A percentile compares a stretch with the other conserved stretches of the same genome.
These are phyloP conservation scores for Nothomitra cinnamomea DNA, from an alignment of 2,329 filamentous ascomycete genomes.

Conservation along the genomic window DNA sequence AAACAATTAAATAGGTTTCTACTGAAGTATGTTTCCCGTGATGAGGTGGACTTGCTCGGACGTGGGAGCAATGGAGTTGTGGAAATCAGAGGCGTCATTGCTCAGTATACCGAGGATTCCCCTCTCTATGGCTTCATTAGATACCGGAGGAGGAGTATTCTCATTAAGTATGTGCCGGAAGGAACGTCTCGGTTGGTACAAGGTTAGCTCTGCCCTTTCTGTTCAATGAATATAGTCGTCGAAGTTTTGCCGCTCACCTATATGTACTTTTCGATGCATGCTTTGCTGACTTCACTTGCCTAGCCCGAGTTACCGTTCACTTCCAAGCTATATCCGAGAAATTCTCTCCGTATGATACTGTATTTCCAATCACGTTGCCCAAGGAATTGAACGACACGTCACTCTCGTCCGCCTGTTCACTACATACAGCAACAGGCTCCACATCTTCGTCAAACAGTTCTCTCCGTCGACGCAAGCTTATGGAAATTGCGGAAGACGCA, in stretches of 20 bases:
- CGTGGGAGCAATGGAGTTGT: constrained; percentile 66
- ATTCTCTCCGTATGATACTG: constrained; percentile 75
- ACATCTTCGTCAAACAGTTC: constrained; percentile 74
- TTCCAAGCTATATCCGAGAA: constrained; percentile 45
- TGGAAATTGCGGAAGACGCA: constrained; percentile 88
- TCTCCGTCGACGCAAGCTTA: constrained; percentile 55
- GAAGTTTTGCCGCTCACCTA: neutral
- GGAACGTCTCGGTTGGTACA: constrained; percentile 80
- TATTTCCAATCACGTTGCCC: constrained; percentile 56
- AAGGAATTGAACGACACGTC: constrained; percentile 76
- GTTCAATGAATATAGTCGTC: neutral
- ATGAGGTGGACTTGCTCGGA: constrained; percentile 66
- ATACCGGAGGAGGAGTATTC: constrained; percentile 74
- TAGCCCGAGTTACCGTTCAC: constrained; percentile 66
- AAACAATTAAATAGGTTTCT: constrained; percentile 53
- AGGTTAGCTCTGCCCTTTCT: constrained; percentile 40
- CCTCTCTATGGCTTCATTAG: constrained; percentile 84
- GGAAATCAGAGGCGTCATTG: constrained; percentile 65
- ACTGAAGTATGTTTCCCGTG: constrained; percentile 75
- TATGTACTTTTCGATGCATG: constrained; percentile 5
- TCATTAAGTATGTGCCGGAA: constrained; percentile 86
- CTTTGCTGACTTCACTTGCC: constrained; percentile 5
- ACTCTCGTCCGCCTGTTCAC: constrained; percentile 71
- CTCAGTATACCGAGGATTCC: constrained; percentile 64
- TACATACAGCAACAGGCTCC: constrained; percentile 76